Percentiles rank a stretch among this genome's conserved stretches.
phyloP scores from a whole-genome alignment of 345 rosid species.

The Hibiscus tridactylites region DNA sequence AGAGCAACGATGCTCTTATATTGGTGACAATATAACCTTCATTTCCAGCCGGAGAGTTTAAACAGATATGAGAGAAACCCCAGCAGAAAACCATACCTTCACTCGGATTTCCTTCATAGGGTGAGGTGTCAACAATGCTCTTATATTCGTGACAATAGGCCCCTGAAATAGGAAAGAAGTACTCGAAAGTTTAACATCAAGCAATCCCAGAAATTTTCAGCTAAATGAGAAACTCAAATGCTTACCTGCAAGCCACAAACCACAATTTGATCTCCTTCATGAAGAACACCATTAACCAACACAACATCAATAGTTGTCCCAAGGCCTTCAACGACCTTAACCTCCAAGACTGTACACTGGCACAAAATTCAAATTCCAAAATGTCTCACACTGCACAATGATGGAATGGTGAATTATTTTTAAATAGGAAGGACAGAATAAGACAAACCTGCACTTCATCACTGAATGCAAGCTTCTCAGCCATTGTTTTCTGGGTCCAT shows the following conservation, averaged over 20 bases:
- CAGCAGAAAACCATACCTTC: too few species aligned
- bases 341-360: constrained; percentile 97
- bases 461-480: constrained; percentile 75
- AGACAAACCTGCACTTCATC: constrained; percentile 65
- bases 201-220: neutral
- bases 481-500: constrained; percentile 95
- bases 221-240: constrained; percentile 1
- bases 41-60: too few species aligned
- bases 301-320: constrained; percentile 96
- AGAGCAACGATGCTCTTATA: constrained; percentile 60
- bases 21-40: constrained; percentile 43
- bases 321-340: constrained; percentile 88
- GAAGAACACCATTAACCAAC: constrained; percentile 81
- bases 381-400: constrained; percentile 7
- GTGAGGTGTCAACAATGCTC: too few species aligned
- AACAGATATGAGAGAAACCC: too few species aligned
- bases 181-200: too few species aligned
- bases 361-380: constrained; percentile 19
- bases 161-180: too few species aligned
- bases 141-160: too few species aligned
- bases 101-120: too few species aligned
- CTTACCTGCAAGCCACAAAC: constrained; percentile 94
- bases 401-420: neutral
- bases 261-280: constrained; percentile 89
- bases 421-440: constrained; percentile 1